Base-by-base conservation (phyloP, 2,329 filamentous ascomycete species). In the Xylariaceae sp. region DNA sequence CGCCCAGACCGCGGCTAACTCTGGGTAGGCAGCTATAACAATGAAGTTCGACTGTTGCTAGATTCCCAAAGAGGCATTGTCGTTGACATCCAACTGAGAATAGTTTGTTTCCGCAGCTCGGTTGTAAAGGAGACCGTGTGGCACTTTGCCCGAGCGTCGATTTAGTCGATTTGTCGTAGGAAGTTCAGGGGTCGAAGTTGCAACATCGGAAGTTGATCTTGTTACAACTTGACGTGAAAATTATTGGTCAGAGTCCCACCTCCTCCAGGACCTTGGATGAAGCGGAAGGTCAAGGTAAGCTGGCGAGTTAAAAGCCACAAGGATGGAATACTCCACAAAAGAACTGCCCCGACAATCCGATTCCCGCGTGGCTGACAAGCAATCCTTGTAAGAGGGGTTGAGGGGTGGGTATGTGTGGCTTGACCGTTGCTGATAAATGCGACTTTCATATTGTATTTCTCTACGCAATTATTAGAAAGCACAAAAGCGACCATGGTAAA, bases 371-470 rank as follows among this genome's bases (percentile, higher is more conserved):
- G 32, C 32, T 37, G 32, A 37, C 21, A 23, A 16, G 16, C 1
- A 4, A 2, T 10, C 20, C 45, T 51, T 47, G 54, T 51, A 51
- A 55, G 60, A 57, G 29, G 23, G 5, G 50, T 45, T 37, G 49
- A 9, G 49, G 54, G 58, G 53, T 48, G 54, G 45, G 20, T 7
- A 46, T 7, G 26, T 49, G 26, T 7, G 20, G 43, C 29, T 49
- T 26, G n/a, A 46, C 20, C 32, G 16, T 16, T 61, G 60, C 60
- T 62, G 60, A 62, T 62, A 62, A 62, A 62, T 62, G 57, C 60
- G 54, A 60, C 3, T 9, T 4, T 26, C 23, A 9, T 4, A 26
- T 4, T 26, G 23, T 4, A 12, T 37, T 37, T 7, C 32, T 37
- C 32, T 16, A 37, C 32, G 42, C 7, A 26, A 20, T 9, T 19